These are phyloP conservation scores for Eucalyptus sp. DNA, from an alignment of 345 rosid species.

Conservation along the genomic window DNA sequence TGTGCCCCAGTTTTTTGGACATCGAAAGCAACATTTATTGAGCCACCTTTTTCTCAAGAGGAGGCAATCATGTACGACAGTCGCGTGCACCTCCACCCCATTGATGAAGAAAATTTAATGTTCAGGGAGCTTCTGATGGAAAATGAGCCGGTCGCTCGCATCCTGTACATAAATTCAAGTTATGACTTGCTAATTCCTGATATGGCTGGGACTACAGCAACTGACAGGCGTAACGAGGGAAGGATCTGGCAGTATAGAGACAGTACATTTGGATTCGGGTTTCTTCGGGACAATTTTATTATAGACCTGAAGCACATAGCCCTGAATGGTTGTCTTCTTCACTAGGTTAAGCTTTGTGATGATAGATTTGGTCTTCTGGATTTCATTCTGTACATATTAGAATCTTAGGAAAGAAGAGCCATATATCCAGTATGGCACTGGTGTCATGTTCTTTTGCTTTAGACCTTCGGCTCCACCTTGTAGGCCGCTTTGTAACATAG, in stretches of 20 bases:
- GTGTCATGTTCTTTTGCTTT: background rate
- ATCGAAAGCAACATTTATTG: slow-evolving; percentile 21
- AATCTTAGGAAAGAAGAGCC: background rate
- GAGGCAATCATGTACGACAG: slow-evolving; percentile 43
- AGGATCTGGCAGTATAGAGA: slow-evolving; percentile 74
- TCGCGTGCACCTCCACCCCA: slow-evolving; percentile 32
- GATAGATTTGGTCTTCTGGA: background rate
- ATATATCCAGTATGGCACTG: background rate
- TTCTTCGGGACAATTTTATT: slow-evolving; percentile 52
- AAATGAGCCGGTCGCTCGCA: slow-evolving; percentile 27
- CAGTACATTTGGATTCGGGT: slow-evolving; percentile 78
- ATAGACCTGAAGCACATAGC: slow-evolving; percentile 56
- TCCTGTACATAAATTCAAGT: slow-evolving; percentile 56
- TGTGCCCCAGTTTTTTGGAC: slow-evolving; percentile 69
- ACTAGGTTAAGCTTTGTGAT: slow-evolving; percentile 9
- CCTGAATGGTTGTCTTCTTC: slow-evolving; percentile 46
- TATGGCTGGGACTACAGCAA: slow-evolving; percentile 7
- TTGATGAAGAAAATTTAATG: slow-evolving; percentile 2
- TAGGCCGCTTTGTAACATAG: background rate
- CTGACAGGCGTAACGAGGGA: slow-evolving; percentile 43
- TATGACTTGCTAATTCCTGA: slow-evolving; percentile 35
- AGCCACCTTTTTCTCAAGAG: slow-evolving; percentile 38
- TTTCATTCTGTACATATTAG: background rate
- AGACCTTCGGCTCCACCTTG: background rate
- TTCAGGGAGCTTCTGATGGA: background rate